Evolutionary conservation across 2,329 filamentous ascomycete genomes (phyloP).

Genomic region (Sporothrix euskadiensis): DNA sequence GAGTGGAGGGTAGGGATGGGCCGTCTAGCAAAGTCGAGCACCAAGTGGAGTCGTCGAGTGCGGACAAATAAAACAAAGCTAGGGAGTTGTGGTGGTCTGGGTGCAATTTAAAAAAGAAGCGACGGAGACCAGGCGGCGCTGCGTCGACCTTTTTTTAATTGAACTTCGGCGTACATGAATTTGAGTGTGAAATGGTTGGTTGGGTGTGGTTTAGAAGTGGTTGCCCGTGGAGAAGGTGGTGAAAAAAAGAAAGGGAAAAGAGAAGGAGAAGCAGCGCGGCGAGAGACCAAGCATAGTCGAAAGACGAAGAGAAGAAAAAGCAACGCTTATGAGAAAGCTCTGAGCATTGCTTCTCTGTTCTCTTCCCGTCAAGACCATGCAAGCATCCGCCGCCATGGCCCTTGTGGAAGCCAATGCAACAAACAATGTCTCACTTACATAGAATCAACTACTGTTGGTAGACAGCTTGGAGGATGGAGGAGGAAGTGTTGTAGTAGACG

Average conservation of each 20-base stretch:
- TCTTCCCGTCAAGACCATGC: neutral
- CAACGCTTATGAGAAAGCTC: too few species aligned
- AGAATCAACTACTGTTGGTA: neutral
- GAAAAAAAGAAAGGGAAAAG: neutral
- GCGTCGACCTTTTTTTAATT: slow-evolving; percentile 6
- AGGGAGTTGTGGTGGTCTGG: slow-evolving; percentile 18
- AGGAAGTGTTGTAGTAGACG: neutral
- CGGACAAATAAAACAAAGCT: slow-evolving; percentile 21
- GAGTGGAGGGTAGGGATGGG: neutral
- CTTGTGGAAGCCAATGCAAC: slow-evolving; percentile 17
- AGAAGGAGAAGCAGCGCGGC: neutral
- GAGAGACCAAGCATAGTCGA: neutral
- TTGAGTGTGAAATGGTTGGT: slow-evolving; percentile 15
- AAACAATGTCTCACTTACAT: slow-evolving; percentile 14
- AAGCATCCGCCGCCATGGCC: neutral
- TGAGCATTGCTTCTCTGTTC: neutral
- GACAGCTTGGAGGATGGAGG: neutral
- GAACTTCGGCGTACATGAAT: slow-evolving; percentile 12
- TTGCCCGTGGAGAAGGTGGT: slow-evolving; percentile 1
- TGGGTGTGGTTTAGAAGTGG: neutral
- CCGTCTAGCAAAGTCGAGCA: neutral
- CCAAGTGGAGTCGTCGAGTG: neutral
- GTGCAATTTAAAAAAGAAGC: slow-evolving; percentile 17
- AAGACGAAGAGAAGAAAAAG: neutral
- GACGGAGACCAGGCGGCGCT: slow-evolving; percentile 17